Conservation (phyloP, 1,284 basidiomycete genomes). For the Thelephora terrestris region DNA sequence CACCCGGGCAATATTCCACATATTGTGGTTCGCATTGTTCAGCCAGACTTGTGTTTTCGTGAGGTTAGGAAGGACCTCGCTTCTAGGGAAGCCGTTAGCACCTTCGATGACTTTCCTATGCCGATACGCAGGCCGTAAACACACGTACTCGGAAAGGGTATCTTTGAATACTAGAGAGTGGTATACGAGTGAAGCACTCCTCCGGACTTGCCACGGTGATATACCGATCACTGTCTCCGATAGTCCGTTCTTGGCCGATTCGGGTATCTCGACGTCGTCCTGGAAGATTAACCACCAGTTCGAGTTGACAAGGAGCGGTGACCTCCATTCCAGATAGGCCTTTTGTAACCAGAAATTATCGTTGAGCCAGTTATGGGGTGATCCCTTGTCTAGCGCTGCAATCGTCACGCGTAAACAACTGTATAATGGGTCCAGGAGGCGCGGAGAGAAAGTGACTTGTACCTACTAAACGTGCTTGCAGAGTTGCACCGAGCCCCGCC, state of each 20-base stretch:
- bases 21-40: slow-evolving; percentile 41
- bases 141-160: slow-evolving; percentile 48
- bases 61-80: slow-evolving; percentile 16
- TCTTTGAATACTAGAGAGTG: slow-evolving; percentile 76
- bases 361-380: slow-evolving; percentile 91
- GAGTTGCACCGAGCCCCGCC: slow-evolving; percentile 54
- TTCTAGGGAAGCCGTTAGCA: too few species aligned
- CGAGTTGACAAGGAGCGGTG: slow-evolving; percentile 83
- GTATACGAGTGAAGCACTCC: slow-evolving; percentile 78
- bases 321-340: slow-evolving; percentile 86
- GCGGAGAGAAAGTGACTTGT: slow-evolving; percentile 18
- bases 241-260: slow-evolving; percentile 26
- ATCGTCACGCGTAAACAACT: slow-evolving; percentile 1
- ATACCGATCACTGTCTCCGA: slow-evolving; percentile 36
- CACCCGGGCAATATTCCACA: slow-evolving; percentile 74
- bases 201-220: slow-evolving; percentile 77
- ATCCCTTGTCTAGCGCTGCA: slow-evolving; percentile 74
- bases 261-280: slow-evolving; percentile 48
- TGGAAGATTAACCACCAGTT: slow-evolving; percentile 96
- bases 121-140: not conserved
- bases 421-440: not conserved
- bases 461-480: slow-evolving; percentile 81
- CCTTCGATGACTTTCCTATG: too few species aligned
- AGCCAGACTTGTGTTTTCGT: slow-evolving; percentile 60
- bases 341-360: slow-evolving; percentile 91